Evolutionary conservation across 768 basidiomycete genomes (phyloP), one percentile per base, ranked within the genome.

Genomic region (Glaciozyma martinii): DNA sequence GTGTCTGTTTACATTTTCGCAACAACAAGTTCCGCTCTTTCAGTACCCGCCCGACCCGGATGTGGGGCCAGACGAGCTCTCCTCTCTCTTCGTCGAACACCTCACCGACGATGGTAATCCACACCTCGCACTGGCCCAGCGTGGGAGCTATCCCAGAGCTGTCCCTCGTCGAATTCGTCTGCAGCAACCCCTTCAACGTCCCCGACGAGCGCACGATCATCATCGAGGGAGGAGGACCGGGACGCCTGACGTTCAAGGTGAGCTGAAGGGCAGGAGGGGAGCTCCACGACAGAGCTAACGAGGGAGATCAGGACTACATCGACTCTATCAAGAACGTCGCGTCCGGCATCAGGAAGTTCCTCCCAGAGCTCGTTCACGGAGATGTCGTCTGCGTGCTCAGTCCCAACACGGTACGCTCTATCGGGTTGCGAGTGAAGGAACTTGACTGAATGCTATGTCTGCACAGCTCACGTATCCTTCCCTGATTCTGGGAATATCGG

Each of bases 151-250:
- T 32, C 19, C 59, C 59, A 0, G 47, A 52, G 12, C 29, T 27
- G 21, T 33, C 59, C 23, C 23, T 60, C 47, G 47, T n/a, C 59
- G 15, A 60, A 46, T 60, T 49, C 50, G n/a, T 60, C 30, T n/a
- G 30, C 32, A 4, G 3, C 1, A 60, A 60, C 16, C 59, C 59
- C 7, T 37, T n/a, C 30, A 29, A 33, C 18, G 59, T 60, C 13
- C 46, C 59, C 2, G 32, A 12, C 8, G 46, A 49, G 30, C 33
- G 30, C 32, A 13, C 33, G 29, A 52, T 60, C 47, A 23, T 37
- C 27, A 23, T 60, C 27, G 59, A 60, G 21, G 59, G 32, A 9
- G 43, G 29, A 23, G 58, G 58, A 2, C 12, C 23, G 3, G 25
- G 58, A 7, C 18, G n/a, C 5, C 10, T 46, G 40, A 59, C 58